These are phyloP conservation scores for Rhizopus stolonifer DNA, from an alignment of 371 early-diverging fungal genomes.

Conservation along the genomic window DNA sequence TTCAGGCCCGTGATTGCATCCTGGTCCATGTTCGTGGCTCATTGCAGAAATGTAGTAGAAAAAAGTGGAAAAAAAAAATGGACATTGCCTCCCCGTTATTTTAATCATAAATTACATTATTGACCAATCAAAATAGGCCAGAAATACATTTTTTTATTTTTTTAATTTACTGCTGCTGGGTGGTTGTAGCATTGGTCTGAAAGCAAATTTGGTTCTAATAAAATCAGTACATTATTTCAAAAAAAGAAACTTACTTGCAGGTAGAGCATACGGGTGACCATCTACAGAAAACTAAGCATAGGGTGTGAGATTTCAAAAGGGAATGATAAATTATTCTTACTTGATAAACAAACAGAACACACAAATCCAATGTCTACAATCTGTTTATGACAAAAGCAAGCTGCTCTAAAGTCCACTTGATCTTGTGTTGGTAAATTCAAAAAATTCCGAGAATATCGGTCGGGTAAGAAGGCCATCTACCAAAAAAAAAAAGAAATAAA, in stretches of 20 bases:
- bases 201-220: conserved; percentile 68
- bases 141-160: conserved; percentile 3
- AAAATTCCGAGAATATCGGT: conserved; percentile 68
- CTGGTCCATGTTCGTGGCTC: conserved; percentile 33
- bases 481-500: too few species aligned
- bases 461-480: conserved; percentile 84
- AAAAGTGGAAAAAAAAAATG: conserved; percentile 3
- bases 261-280: conserved; percentile 75
- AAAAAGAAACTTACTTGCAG: conserved; percentile 59
- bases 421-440: conserved; percentile 76
- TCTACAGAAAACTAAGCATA: conserved; percentile 66
- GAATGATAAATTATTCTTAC: conserved; percentile 46
- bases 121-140: conserved; percentile 13
- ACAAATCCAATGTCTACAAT: conserved; percentile 92
- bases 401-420: conserved; percentile 90
- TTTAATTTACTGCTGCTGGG: neutral
- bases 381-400: conserved; percentile 95
- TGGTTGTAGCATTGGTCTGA: conserved; percentile 41
- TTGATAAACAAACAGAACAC: conserved; percentile 96
- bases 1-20: conserved; percentile 23
- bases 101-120: neutral
- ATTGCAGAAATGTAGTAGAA: conserved; percentile 4
- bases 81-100: neutral
- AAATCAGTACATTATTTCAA: neutral
- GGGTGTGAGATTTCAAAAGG: neutral